A percentile compares a stretch with the other conserved stretches of the same genome.
Evolutionary conservation across 2,329 filamentous ascomycete species (phyloP).

Genomic region (Botrytis aclada): DNA sequence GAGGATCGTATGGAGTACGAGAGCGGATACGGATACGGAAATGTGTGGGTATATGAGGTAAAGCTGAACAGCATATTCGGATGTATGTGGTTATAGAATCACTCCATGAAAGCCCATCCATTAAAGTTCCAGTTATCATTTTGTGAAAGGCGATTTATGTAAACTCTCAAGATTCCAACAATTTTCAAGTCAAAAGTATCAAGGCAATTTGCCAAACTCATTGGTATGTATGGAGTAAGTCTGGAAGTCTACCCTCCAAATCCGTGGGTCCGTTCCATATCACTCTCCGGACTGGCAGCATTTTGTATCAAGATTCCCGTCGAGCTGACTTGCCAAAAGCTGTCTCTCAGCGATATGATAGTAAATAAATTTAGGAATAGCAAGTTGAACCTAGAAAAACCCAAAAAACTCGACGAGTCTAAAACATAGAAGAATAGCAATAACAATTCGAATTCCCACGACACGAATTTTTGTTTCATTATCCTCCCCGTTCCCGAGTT

Average conservation of each 20-base stretch:
- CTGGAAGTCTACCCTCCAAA: neutral
- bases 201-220: neutral
- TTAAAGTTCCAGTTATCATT: too few species aligned
- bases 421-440: neutral
- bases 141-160: neutral
- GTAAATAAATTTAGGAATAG: too few species aligned
- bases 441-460: neutral
- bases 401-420: neutral
- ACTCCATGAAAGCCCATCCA: neutral
- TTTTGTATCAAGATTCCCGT: neutral
- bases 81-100: neutral
- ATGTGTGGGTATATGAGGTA: neutral
- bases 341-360: neutral
- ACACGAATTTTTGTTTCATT: accelerated
- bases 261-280: neutral
- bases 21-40: accelerated
- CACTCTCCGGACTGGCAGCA: neutral
- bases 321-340: neutral
- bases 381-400: neutral
- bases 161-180: neutral
- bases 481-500: too few species aligned
- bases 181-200: neutral
- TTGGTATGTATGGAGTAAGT: neutral
- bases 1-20: accelerated
- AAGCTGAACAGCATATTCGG: accelerated